Evolutionary conservation across 2,329 filamentous ascomycete species (phyloP).

Genomic region (Exophiala bonariae): DNA sequence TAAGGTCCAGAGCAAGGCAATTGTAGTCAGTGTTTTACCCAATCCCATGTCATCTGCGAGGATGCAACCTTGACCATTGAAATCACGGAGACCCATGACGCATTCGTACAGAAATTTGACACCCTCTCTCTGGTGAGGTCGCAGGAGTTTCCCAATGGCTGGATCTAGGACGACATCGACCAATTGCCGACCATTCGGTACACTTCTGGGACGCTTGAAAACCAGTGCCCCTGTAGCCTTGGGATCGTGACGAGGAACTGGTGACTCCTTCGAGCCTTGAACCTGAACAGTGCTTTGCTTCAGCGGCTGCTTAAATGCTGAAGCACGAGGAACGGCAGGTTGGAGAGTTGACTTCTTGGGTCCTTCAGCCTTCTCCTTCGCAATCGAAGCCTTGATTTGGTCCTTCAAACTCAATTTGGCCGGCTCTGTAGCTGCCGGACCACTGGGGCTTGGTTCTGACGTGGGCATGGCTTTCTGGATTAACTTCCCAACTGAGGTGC

Average conservation of each 20-base stretch:
- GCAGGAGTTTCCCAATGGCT: conserved; percentile 60
- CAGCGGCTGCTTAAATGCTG: conserved; percentile 63
- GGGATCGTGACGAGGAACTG: conserved; percentile 67
- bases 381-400: conserved; percentile 28
- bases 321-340: conserved; percentile 29
- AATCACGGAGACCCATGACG: conserved; percentile 69
- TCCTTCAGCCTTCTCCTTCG: conserved; percentile 36
- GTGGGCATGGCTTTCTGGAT: conserved; percentile 3
- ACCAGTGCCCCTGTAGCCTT: conserved; percentile 60
- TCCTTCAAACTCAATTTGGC: conserved; percentile 26
- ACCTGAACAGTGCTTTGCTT: conserved; percentile 53
- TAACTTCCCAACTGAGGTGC: conserved; percentile 9
- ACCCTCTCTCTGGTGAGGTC: conserved; percentile 68
- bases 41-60: conserved; percentile 76
- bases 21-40: conserved; percentile 73
- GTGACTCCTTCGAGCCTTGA: conserved; percentile 45
- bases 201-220: conserved; percentile 61
- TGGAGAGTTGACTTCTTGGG: conserved; percentile 29
- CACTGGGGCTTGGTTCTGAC: conserved; percentile 25
- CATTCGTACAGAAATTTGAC: conserved; percentile 73
- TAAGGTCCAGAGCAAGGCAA: conserved; percentile 69
- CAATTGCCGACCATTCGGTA: conserved; percentile 62
- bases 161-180: conserved; percentile 75
- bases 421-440: conserved; percentile 29
- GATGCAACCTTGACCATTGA: conserved; percentile 67